Conservation (phyloP, 495 filamentous ascomycete species). For the Tetracladium marchalianum region DNA sequence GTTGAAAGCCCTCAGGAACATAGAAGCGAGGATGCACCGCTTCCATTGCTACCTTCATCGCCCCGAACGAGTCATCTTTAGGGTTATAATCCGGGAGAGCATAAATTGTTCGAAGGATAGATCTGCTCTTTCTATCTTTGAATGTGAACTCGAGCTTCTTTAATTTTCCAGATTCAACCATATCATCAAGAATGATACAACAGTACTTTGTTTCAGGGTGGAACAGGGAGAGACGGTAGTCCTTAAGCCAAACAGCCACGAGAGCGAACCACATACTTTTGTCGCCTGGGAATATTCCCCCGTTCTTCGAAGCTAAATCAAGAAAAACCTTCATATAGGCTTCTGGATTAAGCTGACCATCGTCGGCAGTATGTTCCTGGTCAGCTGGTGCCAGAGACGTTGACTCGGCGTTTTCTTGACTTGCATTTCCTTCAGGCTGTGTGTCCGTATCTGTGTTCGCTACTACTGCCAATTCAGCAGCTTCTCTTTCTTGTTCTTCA, state of each 20-base stretch:
- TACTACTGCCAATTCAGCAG: too few species aligned
- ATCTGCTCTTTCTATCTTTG: conserved; percentile 20
- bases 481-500: too few species aligned
- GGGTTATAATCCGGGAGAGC: conserved; percentile 1
- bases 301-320: conserved; percentile 56
- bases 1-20: conserved; percentile 13
- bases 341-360: not conserved
- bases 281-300: conserved; percentile 67
- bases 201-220: conserved; percentile 25
- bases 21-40: conserved; percentile 11
- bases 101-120: conserved; percentile 1
- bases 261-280: conserved; percentile 66
- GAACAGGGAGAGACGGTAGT: conserved; percentile 36
- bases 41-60: conserved; percentile 9
- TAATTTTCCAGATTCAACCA: conserved; percentile 50
- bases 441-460: too few species aligned
- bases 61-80: not conserved
- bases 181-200: conserved; percentile 45
- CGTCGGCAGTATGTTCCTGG: not conserved
- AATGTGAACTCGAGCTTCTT: conserved; percentile 55
- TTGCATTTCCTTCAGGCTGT: too few species aligned
- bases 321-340: conserved; percentile 37
- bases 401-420: too few species aligned
- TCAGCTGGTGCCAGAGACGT: too few species aligned
- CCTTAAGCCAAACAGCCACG: conserved; percentile 47